Evolutionary conservation across 345 rosid genomes (phyloP).

Genomic region (Luvunga scandens): DNA sequence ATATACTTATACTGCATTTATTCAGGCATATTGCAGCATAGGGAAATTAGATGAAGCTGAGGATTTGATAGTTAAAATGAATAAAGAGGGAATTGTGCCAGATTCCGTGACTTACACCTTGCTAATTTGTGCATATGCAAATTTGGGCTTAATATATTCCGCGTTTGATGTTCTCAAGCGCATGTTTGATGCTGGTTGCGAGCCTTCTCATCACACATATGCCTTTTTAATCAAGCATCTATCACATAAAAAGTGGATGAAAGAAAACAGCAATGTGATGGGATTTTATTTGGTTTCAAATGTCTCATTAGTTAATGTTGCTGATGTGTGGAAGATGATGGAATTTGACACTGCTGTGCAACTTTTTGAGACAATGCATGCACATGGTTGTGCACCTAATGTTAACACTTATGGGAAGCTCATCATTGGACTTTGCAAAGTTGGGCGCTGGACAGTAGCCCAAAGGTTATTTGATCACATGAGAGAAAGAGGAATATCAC

Average conservation of each 20-base stretch:
- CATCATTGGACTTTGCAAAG: slow-evolving; percentile 67
- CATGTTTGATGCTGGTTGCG: slow-evolving; percentile 72
- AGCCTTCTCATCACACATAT: slow-evolving; percentile 74
- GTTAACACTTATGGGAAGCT: slow-evolving; percentile 54
- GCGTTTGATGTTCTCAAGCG: slow-evolving; percentile 77
- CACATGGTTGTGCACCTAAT: slow-evolving; percentile 59
- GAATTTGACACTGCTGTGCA: slow-evolving; percentile 52
- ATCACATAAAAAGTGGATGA: slow-evolving; percentile 34
- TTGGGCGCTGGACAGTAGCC: slow-evolving; percentile 46
- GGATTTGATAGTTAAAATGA: slow-evolving; percentile 59
- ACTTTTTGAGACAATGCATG: slow-evolving; percentile 59
- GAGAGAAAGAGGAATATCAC: slow-evolving; percentile 51
- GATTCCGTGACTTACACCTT: slow-evolving; percentile 64
- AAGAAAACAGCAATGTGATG: slow-evolving; percentile 25
- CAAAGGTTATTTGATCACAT: slow-evolving; percentile 48
- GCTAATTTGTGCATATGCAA: slow-evolving; percentile 64
- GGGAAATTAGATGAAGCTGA: slow-evolving; percentile 75
- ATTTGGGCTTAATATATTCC: slow-evolving; percentile 44
- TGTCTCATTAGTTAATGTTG: slow-evolving; percentile 24
- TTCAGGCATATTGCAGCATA: slow-evolving; percentile 57
- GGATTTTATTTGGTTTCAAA: slow-evolving; percentile 31
- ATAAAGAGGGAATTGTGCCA: slow-evolving; percentile 55
- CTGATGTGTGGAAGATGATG: slow-evolving; percentile 55
- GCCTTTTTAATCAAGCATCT: slow-evolving; percentile 60
- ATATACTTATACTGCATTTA: slow-evolving; percentile 67